A percentile compares a stretch with the other conserved stretches of the same genome.
Conservation (phyloP, 2,329 filamentous ascomycete species). For the Cladophialophora carrionii region DNA sequence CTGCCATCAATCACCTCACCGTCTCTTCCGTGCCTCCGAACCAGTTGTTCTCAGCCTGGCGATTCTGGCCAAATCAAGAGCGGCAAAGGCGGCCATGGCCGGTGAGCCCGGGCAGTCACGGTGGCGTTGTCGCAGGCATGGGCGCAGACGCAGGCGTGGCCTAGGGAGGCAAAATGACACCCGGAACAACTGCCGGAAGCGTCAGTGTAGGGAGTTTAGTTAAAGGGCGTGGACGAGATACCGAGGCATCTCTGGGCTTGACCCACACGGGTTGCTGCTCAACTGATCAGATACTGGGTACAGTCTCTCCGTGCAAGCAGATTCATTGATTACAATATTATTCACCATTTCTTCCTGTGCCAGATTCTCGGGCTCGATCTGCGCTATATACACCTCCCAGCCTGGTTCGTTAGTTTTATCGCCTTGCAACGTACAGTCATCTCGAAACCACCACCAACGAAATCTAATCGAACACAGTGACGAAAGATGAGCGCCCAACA, state of each 20-base stretch:
- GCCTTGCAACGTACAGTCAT: neutral
- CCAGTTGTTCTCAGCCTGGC: neutral
- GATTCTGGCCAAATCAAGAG: neutral
- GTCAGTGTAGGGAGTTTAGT: neutral
- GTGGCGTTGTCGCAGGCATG: neutral
- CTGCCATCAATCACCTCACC: no score
- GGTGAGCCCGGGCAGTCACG: neutral
- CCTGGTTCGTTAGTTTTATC: neutral
- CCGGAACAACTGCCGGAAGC: constrained; percentile 17
- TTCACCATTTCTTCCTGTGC: neutral
- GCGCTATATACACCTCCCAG: neutral
- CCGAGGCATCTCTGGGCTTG: constrained; percentile 10
- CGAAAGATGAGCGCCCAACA: constrained; percentile 30
- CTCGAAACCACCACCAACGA: neutral
- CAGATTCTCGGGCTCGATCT: neutral
- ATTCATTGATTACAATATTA: neutral
- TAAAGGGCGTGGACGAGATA: neutral
- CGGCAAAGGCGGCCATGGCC: neutral
- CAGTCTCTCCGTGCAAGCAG: neutral
- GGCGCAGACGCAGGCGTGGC: neutral
- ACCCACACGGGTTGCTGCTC: neutral
- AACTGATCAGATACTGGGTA: neutral
- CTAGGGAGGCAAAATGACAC: neutral
- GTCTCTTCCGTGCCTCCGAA: no score
- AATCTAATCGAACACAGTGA: neutral